Evolutionary conservation across 148 eudicot species (phyloP), one percentile per base, ranked within the genome.

Genomic region (Rhododendron vialii): DNA sequence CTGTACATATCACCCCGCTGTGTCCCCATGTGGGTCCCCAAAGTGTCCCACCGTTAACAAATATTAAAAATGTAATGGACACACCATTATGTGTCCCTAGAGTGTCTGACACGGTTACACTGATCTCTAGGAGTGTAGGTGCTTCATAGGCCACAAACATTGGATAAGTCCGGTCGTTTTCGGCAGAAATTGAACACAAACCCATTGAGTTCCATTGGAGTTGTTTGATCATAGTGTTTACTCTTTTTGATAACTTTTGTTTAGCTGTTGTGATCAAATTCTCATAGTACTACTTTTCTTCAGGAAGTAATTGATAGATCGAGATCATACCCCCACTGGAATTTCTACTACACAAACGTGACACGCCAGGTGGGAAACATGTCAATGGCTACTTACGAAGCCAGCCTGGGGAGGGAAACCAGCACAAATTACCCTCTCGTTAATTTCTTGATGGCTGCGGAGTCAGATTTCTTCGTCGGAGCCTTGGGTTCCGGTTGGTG

Each of bases 401-500:
- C 96, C 18, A 95, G 96, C 83, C 95, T 98, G 0, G 98, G 99
- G 12, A 86, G 99, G 85, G 91, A 92, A 85, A 94, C 93, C 47
- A 92, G 99, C 91, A 98, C 98, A 1, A 95, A 98, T 81, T 95
- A 98, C 81, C 98, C 98, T n/a, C 83, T 98, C 1, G 96, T 98
- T 47, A 98, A 98, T 84, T 98, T 95, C 90, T 90, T 95, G 92
- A 92, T 98, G 99, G 99, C 99, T 47, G 83, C 93, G 0, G 98
- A 98, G 47, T 91, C 99, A 4, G 96, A 98, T 86, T 95, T 90
- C 90, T 98, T 93, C 86, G 84, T 98, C 11, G 99, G 98, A 65
- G 99, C 98, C 2, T 89, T 98, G 89, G 99, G 98, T n/a, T 98
- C 99, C 0, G 94, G 95, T 0, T 98, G 99, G 99, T 93, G 96